phyloP scores from a whole-genome alignment of 225 moss, liverwort and hornwort species.

The Bryoerythrophyllum caledonicum region DNA sequence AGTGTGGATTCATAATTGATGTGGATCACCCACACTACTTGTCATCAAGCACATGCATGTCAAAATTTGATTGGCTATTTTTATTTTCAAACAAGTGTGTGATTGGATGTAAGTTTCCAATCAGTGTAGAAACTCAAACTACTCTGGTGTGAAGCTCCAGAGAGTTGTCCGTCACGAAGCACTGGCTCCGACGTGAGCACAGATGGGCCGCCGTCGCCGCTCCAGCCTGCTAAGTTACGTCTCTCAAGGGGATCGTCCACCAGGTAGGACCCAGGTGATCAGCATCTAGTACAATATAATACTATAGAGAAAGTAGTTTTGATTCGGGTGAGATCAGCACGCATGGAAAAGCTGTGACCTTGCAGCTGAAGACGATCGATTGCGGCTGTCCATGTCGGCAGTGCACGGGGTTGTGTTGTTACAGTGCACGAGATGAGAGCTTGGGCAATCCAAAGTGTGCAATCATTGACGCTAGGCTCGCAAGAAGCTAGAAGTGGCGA shows the following conservation, averaged over 20 bases:
- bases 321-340: neutral
- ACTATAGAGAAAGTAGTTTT: neutral
- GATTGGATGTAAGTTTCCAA: no score
- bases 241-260: neutral
- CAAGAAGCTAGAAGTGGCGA: neutral
- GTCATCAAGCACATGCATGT: no score
- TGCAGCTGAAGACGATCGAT: neutral
- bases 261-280: neutral
- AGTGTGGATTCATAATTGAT: no score
- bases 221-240: no score
- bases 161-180: no score
- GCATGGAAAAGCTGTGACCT: neutral
- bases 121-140: no score
- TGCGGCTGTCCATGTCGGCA: slow-evolving; percentile 20
- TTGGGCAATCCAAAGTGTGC: neutral
- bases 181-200: no score
- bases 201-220: neutral
- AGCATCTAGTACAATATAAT: neutral
- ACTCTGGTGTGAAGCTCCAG: no score
- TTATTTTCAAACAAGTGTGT: no score
- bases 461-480: neutral
- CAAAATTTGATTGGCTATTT: no score
- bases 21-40: no score
- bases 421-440: neutral
- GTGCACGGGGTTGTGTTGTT: neutral